phyloP scores from a whole-genome alignment of 768 basidiomycete genomes.

The Chalciporus piperatus region DNA sequence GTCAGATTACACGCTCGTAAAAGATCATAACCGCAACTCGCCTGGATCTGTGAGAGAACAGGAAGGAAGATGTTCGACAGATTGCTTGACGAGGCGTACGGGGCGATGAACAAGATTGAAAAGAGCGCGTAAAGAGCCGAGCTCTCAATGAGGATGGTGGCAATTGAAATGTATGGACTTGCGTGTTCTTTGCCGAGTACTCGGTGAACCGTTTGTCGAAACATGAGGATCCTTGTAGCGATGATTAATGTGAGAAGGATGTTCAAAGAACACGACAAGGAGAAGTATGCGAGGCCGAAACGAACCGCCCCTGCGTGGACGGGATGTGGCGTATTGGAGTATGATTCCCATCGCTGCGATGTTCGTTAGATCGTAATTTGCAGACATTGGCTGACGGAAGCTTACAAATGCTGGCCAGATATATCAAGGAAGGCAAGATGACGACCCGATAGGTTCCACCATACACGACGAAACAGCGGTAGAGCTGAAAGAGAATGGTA shows the following conservation, averaged over 20 bases:
- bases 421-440: constrained; percentile 3
- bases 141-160: constrained; percentile 36
- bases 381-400: no score
- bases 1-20: no score
- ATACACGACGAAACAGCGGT: no score
- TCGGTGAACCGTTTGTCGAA: constrained; percentile 10
- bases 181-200: constrained; percentile 24
- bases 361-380: no score
- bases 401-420: no score
- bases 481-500: constrained; percentile 6
- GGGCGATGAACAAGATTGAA: constrained; percentile 29
- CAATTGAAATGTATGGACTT: constrained; percentile 29
- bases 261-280: constrained; percentile 30
- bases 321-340: no score
- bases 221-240: constrained; percentile 24
- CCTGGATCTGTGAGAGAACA: constrained; percentile 29
- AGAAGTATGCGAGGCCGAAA: constrained; percentile 23
- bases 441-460: no score
- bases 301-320: no score
- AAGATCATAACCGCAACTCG: background rate
- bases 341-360: background rate
- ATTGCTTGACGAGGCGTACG: constrained; percentile 19
- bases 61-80: constrained; percentile 31
- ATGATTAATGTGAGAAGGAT: constrained; percentile 33
- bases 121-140: constrained; percentile 29